Evolutionary conservation across 2,329 filamentous ascomycete species (phyloP).

Genomic region (Plectosphaerella cucumerina): DNA sequence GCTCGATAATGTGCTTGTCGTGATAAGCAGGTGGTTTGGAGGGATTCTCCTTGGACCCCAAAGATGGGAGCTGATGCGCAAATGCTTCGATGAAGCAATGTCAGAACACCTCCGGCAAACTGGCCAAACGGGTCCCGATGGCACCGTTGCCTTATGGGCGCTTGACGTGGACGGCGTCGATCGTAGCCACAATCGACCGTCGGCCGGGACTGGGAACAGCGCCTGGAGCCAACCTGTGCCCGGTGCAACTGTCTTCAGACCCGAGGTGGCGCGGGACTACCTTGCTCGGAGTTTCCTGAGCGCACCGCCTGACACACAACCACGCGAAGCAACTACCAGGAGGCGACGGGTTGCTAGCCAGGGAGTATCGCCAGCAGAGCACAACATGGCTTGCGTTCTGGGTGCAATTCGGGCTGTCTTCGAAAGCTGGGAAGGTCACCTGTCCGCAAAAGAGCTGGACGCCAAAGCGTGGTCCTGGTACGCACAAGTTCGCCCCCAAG

Average conservation of each 20-base stretch:
- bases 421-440: slow-evolving; percentile 65
- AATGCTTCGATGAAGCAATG: slow-evolving; percentile 50
- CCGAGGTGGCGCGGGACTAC: slow-evolving; percentile 62
- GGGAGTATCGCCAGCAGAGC: slow-evolving; percentile 51
- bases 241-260: slow-evolving; percentile 68
- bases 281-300: slow-evolving; percentile 54
- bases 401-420: slow-evolving; percentile 69
- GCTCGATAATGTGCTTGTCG: slow-evolving; percentile 48
- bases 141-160: slow-evolving; percentile 55
- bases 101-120: slow-evolving; percentile 41
- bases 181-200: not conserved
- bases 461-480: slow-evolving; percentile 80
- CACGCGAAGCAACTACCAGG: not conserved
- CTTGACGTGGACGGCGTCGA: slow-evolving; percentile 36
- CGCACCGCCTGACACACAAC: not conserved
- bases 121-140: slow-evolving; percentile 12
- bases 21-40: slow-evolving; percentile 60
- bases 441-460: slow-evolving; percentile 66
- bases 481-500: slow-evolving; percentile 68
- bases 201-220: slow-evolving; percentile 7
- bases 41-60: slow-evolving; percentile 58
- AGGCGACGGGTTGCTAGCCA: not conserved
- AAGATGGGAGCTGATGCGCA: slow-evolving; percentile 59
- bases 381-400: slow-evolving; percentile 65
- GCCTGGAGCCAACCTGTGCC: slow-evolving; percentile 27